Evolutionary conservation across 768 basidiomycete species (phyloP).

Genomic region (Favolaschia claudopus): DNA sequence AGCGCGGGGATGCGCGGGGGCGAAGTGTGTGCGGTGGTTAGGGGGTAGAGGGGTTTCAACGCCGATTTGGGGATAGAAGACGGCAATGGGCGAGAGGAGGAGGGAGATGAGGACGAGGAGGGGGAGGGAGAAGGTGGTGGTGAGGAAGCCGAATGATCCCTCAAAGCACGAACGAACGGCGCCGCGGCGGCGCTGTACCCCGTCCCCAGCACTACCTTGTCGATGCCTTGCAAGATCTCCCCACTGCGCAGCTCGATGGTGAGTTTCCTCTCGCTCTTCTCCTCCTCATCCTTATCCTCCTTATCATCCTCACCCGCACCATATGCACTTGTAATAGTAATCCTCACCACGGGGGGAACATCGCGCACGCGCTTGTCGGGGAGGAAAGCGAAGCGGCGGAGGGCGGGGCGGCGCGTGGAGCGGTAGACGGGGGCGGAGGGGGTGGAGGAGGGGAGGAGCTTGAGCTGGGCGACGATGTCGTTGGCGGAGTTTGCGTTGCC

Average conservation of each 20-base stretch:
- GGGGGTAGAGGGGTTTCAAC: slow-evolving; percentile 27
- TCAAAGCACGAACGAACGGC: slow-evolving; percentile 49
- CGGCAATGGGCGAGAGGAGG: slow-evolving; percentile 23
- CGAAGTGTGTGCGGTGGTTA: slow-evolving; percentile 35
- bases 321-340: slow-evolving; percentile 36
- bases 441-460: slow-evolving; percentile 44
- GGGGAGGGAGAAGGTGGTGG: no score
- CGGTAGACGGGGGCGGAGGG: slow-evolving; percentile 52
- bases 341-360: slow-evolving; percentile 48
- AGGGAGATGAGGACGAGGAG: no score
- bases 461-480: slow-evolving; percentile 58
- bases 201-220: slow-evolving; percentile 53
- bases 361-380: slow-evolving; percentile 51
- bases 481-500: slow-evolving; percentile 63
- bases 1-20: slow-evolving; percentile 52
- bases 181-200: slow-evolving; percentile 53
- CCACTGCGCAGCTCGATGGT: slow-evolving; percentile 47
- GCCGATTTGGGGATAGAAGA: background rate
- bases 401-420: slow-evolving; percentile 46
- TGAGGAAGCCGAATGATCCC: no score
- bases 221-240: slow-evolving; percentile 46
- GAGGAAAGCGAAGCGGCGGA: slow-evolving; percentile 43
- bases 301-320: no score
- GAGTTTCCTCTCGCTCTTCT: no score
- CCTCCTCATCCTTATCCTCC: no score